Conservation (phyloP, 1,284 basidiomycete genomes). For the Abortiporus biennis region DNA sequence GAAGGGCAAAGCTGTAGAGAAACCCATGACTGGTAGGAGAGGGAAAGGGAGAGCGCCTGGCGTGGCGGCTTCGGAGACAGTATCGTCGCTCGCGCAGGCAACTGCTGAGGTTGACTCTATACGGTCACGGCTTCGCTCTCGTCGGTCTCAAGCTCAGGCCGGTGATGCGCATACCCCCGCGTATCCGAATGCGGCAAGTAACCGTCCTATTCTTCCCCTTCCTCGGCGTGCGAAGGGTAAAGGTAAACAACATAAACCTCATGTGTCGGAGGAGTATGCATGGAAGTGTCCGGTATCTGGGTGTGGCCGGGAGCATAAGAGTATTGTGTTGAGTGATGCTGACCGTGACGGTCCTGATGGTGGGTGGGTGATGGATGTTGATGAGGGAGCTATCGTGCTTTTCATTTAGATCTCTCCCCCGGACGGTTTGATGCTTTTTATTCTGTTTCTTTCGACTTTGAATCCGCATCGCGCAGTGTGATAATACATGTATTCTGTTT, state of each 20-base stretch:
- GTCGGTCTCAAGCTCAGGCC: no score
- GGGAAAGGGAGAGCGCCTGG: conserved; percentile 13
- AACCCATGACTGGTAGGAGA: conserved; percentile 8
- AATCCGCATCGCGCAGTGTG: no score
- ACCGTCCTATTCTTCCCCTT: not conserved
- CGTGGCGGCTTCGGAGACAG: no score
- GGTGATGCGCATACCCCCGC: no score
- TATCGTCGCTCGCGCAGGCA: no score
- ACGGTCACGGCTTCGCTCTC: no score
- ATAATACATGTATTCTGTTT: no score
- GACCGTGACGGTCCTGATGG: conserved; percentile 31
- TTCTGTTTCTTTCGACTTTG: no score
- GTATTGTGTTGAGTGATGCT: conserved; percentile 31
- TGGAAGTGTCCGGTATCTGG: conserved; percentile 61
- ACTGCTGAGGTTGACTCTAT: no score
- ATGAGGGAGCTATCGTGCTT: conserved; percentile 39
- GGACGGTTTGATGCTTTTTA: no score
- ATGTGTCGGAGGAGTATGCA: conserved; percentile 41
- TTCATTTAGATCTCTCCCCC: conserved; percentile 42
- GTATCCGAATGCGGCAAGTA: no score
- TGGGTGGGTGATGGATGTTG: conserved; percentile 40
- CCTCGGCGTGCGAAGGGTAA: conserved; percentile 23
- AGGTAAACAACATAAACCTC: conserved; percentile 26
- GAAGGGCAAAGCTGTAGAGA: conserved; percentile 27
- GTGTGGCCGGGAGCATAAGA: conserved; percentile 49